Evolutionary conservation across 1,139 yeast species (phyloP), one percentile per base, ranked within the genome.

Genomic region (Geotrichum cucujoidarum): DNA sequence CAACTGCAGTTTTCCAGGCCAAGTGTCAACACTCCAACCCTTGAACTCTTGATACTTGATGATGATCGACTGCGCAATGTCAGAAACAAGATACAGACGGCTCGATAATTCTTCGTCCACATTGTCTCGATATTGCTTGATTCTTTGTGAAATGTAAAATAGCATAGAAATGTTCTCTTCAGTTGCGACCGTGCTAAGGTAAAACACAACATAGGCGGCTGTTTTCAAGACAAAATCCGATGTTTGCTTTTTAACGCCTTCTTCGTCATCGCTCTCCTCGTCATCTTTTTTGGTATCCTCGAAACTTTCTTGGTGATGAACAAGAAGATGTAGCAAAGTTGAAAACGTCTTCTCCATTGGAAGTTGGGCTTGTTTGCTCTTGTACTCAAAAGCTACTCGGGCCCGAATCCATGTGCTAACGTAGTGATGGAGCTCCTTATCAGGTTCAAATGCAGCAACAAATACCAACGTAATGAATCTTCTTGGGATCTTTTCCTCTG

Each of bases 381-480:
- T 40, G 40, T 17, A 43, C 40, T 43, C 49, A 29, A 25, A 41
- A 1, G 58, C 70, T 54, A 76, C 75, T 25, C 80, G 72, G 1
- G 94, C 82, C 43, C 74, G 72, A 6, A 87, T 73, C 95, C 96
- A 88, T n/a, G 82, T 82, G 22, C 73, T 71, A 0, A 79, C 75
- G 40, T 76, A 76, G 1, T 67, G 64, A 54, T 73, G 77, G 40
- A 86, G 61, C 1, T 68, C 68, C 2, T 58, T 57, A 35, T 77
- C 73, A 0, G 92, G 89, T 59, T 90, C 97, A 60, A 79, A 80
- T 0, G 94, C 95, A 57, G 78, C 73, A 62, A 86, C 83, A 60
- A 84, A 87, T 1, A 85, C 69, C 17, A 87, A 63, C 0, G 88
- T 79, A 38, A 85, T 61, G 59, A 81, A 88, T 53, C 80, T 74